Percentiles rank a stretch among this genome's conserved stretches.
Conservation (phyloP, 2,329 filamentous ascomycete species). For the Fonsecaea pedrosoi region DNA sequence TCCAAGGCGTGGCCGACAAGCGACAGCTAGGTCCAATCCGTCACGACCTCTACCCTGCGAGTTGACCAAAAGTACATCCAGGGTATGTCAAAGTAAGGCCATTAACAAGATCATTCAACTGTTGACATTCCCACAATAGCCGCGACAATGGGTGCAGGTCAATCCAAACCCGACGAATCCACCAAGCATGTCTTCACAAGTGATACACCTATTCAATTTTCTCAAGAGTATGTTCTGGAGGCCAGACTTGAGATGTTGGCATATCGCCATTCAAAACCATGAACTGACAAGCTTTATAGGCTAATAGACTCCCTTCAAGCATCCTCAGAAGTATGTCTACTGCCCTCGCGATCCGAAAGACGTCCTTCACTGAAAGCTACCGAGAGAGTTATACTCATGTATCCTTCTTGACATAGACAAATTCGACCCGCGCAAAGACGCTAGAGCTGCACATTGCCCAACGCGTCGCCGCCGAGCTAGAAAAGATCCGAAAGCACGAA, state of each 20-base stretch:
- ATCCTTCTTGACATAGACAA: constrained; percentile 68
- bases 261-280: constrained; percentile 51
- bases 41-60: constrained; percentile 17
- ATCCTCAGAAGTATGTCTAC: constrained; percentile 75
- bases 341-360: not conserved
- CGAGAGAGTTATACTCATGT: constrained; percentile 19
- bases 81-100: constrained; percentile 12
- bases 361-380: not conserved
- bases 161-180: constrained; percentile 65
- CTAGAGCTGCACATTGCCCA: constrained; percentile 87
- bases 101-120: not conserved
- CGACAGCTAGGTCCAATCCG: constrained; percentile 2
- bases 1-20: not conserved
- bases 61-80: not conserved
- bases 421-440: constrained; percentile 81
- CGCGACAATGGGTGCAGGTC: constrained; percentile 64
- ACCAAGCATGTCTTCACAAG: constrained; percentile 68
- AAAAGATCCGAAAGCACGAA: constrained; percentile 75
- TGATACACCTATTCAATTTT: constrained; percentile 51
- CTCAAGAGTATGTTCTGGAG: constrained; percentile 45
- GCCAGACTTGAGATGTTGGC: not conserved
- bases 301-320: constrained; percentile 82
- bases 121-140: not conserved
- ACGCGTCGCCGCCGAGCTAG: constrained; percentile 84
- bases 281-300: constrained; percentile 25